Evolutionary conservation across 2,329 filamentous ascomycete genomes (phyloP).

Genomic region (Pseudocercospora macadamiae): DNA sequence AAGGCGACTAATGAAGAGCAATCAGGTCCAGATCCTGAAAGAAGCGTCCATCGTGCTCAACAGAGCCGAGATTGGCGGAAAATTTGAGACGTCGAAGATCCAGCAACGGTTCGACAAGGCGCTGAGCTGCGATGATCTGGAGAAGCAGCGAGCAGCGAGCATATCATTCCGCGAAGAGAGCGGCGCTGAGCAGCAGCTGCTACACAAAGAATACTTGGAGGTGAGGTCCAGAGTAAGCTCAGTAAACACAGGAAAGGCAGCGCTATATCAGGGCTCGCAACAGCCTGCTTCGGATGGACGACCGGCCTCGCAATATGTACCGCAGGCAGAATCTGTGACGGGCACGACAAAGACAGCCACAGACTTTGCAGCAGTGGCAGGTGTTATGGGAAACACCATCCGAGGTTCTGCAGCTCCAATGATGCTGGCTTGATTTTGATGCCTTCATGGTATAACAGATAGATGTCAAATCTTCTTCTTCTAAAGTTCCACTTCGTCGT

Average conservation of each 20-base stretch:
- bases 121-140: background rate
- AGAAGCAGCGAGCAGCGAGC: background rate
- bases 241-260: too few relatives aligned
- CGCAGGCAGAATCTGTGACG: background rate
- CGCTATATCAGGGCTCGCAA: too few relatives aligned
- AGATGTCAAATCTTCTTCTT: background rate
- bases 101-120: background rate
- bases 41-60: background rate
- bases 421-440: background rate
- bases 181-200: background rate
- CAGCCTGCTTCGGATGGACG: too few relatives aligned
- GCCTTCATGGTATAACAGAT: background rate
- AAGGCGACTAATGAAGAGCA: background rate
- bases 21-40: background rate
- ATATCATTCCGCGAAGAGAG: background rate
- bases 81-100: background rate
- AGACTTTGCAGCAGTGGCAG: background rate
- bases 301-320: too few relatives aligned
- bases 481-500: constrained; percentile 19
- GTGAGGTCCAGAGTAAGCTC: background rate
- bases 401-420: background rate
- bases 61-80: background rate
- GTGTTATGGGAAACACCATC: background rate
- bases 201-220: background rate
- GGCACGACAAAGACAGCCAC: background rate